Evolutionary conservation across 768 basidiomycete species (phyloP).

Genomic region (Tulasnella calospora): DNA sequence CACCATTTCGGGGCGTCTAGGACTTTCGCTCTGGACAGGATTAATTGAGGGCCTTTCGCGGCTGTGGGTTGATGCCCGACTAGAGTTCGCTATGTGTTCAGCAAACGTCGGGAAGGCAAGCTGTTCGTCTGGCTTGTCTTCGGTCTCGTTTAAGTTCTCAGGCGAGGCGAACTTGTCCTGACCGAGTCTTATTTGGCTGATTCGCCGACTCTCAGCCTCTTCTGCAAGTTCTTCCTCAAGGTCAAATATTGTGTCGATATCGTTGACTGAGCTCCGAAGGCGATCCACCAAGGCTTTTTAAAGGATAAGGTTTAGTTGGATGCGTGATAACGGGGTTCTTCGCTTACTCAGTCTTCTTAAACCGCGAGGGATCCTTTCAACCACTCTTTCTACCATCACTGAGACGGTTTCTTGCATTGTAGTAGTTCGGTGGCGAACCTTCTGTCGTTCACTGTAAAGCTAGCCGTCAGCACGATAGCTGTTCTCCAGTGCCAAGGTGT

Average conservation of each 20-base stretch:
- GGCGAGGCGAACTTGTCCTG: neutral
- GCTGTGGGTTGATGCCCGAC: conserved; percentile 38
- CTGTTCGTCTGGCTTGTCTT: conserved; percentile 35
- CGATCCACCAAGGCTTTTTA: conserved; percentile 73
- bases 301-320: neutral
- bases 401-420: conserved; percentile 70
- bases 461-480: neutral
- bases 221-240: conserved; percentile 57
- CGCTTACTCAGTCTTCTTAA: conserved; percentile 68
- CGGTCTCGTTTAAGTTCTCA: neutral
- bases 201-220: conserved; percentile 23
- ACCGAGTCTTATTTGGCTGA: conserved; percentile 8
- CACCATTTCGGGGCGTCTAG: conserved; percentile 26
- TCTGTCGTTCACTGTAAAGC: conserved; percentile 57
- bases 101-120: conserved; percentile 37
- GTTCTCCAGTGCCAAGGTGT: neutral
- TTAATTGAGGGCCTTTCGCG: conserved; percentile 39
- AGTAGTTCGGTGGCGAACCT: conserved; percentile 58
- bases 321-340: neutral
- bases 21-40: conserved; percentile 31
- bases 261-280: conserved; percentile 60
- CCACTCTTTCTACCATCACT: conserved; percentile 59
- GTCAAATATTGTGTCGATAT: conserved; percentile 81
- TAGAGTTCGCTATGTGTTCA: conserved; percentile 33
- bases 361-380: conserved; percentile 70